Base-by-base conservation (phyloP, 2,329 filamentous ascomycete genomes). In the Nemania sp. region DNA sequence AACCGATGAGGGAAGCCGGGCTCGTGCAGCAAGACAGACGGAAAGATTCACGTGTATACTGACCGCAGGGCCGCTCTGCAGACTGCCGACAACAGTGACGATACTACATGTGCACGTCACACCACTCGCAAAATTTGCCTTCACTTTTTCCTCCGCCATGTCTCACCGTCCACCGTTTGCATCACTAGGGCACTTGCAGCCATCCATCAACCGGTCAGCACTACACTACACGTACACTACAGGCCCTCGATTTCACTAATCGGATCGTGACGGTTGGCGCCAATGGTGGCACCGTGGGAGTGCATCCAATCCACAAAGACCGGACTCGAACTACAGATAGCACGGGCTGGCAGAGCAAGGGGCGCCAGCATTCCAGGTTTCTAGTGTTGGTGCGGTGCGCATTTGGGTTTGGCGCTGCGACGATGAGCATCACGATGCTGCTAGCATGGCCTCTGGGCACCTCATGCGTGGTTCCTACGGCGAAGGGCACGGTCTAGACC, bases 341-440 rank as follows among this genome's bases (percentile, higher is more conserved):
- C n/a, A n/a, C n/a, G n/a, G n/a, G n/a, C n/a, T n/a, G n/a, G n/a
- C n/a, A n/a, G n/a, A n/a, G n/a, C n/a, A n/a, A 20, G 40, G 14
- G 43, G 43, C 41, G 28, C 37, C 36, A 39, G 14, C 20, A 45
- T 45, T 44, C 26, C 40, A 31, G 44, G 30, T 34, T 52, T 34
- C 45, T 28, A 26, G 42, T 26, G 33, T 33, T 14, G 14, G 37
- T 45, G 28, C 37, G 47, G 30, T 51, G 11, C 47, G 36, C 42
- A 37, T 50, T 56, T 41, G 43, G 45, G 56, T 30, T 49, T 59
- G 53, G 53, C 37, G 45, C 51, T 49, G 57, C 57, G 57, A 60
- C 57, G 57, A 57, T 57, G 50, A 60, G 46, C 40, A 52, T 60
- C 46, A 57, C 57, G 57, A 60, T 60, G 47, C 48, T 40, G 24